Base-by-base conservation (phyloP, 441 rosid genomes). In the Hura crepitans region DNA sequence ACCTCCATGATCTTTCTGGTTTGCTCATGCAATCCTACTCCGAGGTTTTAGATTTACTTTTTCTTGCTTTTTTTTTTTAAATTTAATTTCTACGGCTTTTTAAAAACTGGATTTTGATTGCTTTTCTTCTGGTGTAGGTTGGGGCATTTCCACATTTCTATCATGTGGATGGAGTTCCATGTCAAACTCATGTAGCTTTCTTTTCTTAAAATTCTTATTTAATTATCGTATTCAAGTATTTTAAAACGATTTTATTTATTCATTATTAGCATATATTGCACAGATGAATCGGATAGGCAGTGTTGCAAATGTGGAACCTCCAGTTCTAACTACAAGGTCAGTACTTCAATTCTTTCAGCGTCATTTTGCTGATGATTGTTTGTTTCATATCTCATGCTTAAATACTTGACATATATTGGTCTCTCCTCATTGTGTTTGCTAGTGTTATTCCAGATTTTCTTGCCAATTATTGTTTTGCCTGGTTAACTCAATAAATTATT, bases 61-160 rank as follows among this genome's bases (percentile, higher is more conserved):
- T 33, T 33, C 14, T 5, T 37, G 1, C 8, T 47, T 57, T 42
- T 3, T 14, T 63, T 14, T 18, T 6, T 9, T 33, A 39, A 4
- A 57, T 54, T 33, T 23, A 33, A 13, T 50, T 4, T n/a, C 6
- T 2, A n/a, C 27, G 33, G 66, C 5, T 31, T 25, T 66, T 68
- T 3, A 0, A 8, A 57, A 9, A 14, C 31, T 56, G 45, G 47
- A 25, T 45, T 13, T 67, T 57, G 11, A 53, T 69, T 47, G 61
- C 12, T 22, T 67, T 64, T 28, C 64, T 18, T 31, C 6, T 53
- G 27, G 51, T 57, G 35, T 65, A 92, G 97, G 76, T 86, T 27
- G 94, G 92, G 20, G 78, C 65, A 1, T 92, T 89, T 79, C 82
- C 82, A 7, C 99, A 90, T 83, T 39, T 66, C 20, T 90, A 92